Evolutionary conservation across 441 rosid species (phyloP), one percentile per base, ranked within the genome.

Genomic region (California macrophylla): DNA sequence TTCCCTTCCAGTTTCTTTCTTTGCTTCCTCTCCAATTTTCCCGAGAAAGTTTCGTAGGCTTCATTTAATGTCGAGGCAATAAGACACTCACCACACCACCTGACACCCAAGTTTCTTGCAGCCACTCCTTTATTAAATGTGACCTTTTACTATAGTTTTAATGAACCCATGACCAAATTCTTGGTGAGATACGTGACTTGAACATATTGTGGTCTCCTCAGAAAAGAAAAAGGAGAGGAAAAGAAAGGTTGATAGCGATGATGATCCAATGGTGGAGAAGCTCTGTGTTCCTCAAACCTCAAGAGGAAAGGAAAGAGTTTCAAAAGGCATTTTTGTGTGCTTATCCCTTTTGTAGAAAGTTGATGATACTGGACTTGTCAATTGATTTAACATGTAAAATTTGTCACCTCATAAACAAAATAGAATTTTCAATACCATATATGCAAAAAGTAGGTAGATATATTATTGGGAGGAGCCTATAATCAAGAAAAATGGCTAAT

Each of bases 61-160:
- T 74, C 76, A 71, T 77, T 80, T 63, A 68, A 66, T 63, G 72
- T 69, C 66, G 56, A 62, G 72, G 64, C 28, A 30, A 56, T 70
- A 50, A 73, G 69, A 52, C 72, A 72, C 71, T 74, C 74, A 73
- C 71, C 74, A 68, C 15, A 25, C 36, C 66, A 52, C 52, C 88
- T 82, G 90, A 82, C 86, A 85, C 72, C 67, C 65, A 73, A 75
- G 79, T 70, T 76, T 76, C 77, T 67, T 78, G 73, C 69, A 74
- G 76, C 73, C 71, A 36, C 66, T 30, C 45, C 50, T 72, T 66
- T 74, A 73, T 74, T 73, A 74, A 79, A 78, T 66, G 76, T 23
- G 63, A 61, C 23, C 77, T 76, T 77, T 74, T 76, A 47, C 77
- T 75, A 76, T 64, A 74, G 25, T 25, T 65, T 68, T 56, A 76